These are phyloP conservation scores for Uromyces viciae-fabae DNA, from an alignment of 1,284 basidiomycete genomes.

Conservation along the genomic window DNA sequence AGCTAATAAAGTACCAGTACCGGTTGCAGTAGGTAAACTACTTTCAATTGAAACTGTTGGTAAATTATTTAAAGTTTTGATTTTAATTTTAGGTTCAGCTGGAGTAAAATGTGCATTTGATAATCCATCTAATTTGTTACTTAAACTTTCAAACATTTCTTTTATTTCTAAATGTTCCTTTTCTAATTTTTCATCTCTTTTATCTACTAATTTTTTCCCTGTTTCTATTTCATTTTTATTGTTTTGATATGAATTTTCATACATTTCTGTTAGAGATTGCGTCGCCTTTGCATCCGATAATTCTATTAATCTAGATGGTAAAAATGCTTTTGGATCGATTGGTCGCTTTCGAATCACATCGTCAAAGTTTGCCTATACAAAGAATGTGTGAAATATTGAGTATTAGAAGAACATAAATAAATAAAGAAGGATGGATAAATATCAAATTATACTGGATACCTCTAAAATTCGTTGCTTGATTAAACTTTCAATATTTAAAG, in stretches of 20 bases:
- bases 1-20: conserved; percentile 75
- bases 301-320: conserved; percentile 84
- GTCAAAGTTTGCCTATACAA: conserved; percentile 67
- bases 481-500: conserved; percentile 76
- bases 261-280: conserved; percentile 89
- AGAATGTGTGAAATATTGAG: neutral
- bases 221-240: conserved; percentile 57
- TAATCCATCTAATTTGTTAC: conserved; percentile 83
- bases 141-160: conserved; percentile 76
- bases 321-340: conserved; percentile 76
- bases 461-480: conserved; percentile 89
- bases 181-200: conserved; percentile 79
- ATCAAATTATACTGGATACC: conserved; percentile 56
- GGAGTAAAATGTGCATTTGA: conserved; percentile 94
- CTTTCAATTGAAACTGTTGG: conserved; percentile 83
- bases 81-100: conserved; percentile 86
- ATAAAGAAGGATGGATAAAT: neutral
- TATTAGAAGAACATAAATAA: neutral
- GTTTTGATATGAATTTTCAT: conserved; percentile 85
- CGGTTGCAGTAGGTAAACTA: conserved; percentile 76
- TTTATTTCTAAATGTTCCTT: conserved; percentile 86
- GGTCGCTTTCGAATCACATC: conserved; percentile 79
- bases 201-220: conserved; percentile 61
- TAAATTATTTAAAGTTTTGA: conserved; percentile 79
- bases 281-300: conserved; percentile 80